Evolutionary conservation across 2,329 filamentous ascomycete species (phyloP), one percentile per base, ranked within the genome.

Genomic region (Tolypocladium capitatum): DNA sequence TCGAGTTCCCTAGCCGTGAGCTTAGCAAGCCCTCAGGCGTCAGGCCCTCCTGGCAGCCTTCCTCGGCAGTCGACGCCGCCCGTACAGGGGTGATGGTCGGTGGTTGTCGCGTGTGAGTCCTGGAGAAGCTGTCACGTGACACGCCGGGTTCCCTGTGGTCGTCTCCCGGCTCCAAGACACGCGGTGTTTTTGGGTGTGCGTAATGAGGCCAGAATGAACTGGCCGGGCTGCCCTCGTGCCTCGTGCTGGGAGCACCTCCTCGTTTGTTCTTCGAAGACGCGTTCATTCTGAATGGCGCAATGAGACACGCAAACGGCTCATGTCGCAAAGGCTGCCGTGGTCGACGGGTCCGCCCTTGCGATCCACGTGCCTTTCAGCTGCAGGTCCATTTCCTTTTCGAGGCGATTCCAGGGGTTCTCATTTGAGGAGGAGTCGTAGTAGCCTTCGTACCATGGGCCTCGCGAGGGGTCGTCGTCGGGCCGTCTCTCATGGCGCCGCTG

Each of bases 401-500:
- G 63, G 9, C 59, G 62, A 45, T 72, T 75, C 85, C 85, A 90
- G 0, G 85, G 85, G 59, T 90, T 86, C 59, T 81, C 73, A 55
- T 86, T 78, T 51, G 82, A 85, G 49, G 71, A 74, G 0, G 77
- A 75, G 49, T 86, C 76, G 61, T 87, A 89, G 61, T 85, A 86
- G 33, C 72, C 79, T 35, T 73, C 66, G 63, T 82, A 85, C 69
- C 83, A 86, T 1, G 64, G 65, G 49, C 67, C 49, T 32, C 27
- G 18, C 16, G 45, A 42, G 24, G 24, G 6, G 21, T 10, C 24
- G 24, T 28, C 24, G 38, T 42, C 16, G 2, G 16, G 38, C 24
- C 13, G 16, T 28, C 24, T 9, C 6, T 9, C 24, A 9, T 8
- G 24, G 16, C 38, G 24, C 9, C 16, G 38, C 38, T 28, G 38